Evolutionary conservation across 2,329 filamentous ascomycete species (phyloP), one percentile per base, ranked within the genome.

Genomic region (Cryphonectria japonica): DNA sequence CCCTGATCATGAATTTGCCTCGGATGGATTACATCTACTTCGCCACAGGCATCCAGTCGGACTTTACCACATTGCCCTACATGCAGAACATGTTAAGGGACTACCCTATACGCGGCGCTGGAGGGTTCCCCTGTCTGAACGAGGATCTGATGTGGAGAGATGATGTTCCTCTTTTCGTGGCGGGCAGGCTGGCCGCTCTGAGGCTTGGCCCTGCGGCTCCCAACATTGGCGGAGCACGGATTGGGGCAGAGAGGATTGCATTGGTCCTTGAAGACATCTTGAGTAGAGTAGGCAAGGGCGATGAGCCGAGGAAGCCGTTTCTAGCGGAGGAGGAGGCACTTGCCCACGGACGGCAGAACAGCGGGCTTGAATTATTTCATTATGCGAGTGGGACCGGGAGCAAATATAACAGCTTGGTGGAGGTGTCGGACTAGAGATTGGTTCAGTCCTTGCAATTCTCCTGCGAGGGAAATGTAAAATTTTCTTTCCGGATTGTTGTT

Each of bases 91-190:
- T 95, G 77, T 79, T 87, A 11, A 73, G 81, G 3, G 84, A 88
- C 26, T 84, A 91, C 72, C 92, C 91, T 0, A 85, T 95, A 46
- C 80, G 88, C 22, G 85, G 83, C 0, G 84, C 88, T 34, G 88
- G 89, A 4, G 93, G 93, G 0, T 82, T 94, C 29, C 93, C 93
- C 0, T 93, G 91, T 74, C 79, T 95, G 67, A 95, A 87, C 2
- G 88, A 95, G 59, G 92, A 95, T 75, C 82, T 95, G 72, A 91
- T 91, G 85, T 95, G 92, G 93, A 84, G 84, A 52, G 84, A 90
- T 0, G 88, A 88, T n/a, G 87, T 95, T 0, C 93, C 93, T 1
- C 79, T 94, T 1, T 95, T 94, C 76, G 80, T 93, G 71, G 90
- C 90, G 0, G 93, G 92, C 1, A 84, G 89, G 67, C 80, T 95